Base-by-base conservation (phyloP, 345 rosid species). In the Populus pruinosa region DNA sequence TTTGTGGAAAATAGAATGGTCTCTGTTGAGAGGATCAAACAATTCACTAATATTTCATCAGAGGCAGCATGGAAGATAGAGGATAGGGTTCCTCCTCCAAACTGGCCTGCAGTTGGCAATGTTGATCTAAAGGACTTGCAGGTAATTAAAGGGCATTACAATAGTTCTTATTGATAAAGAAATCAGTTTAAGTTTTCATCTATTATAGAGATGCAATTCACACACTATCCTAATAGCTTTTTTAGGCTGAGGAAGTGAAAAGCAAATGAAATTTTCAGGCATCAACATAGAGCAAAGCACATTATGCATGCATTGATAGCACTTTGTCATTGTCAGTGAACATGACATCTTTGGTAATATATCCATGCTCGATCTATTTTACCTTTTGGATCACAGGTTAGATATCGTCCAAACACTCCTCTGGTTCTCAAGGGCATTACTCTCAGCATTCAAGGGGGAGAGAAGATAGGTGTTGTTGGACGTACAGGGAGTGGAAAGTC, bases 401-500 rank as follows among this genome's bases (percentile, higher is more conserved):
- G 93, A 55, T 96, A 96, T 79, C 91, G 98, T 2, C 94, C 96
- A 9, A 91, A 83, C 86, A 93, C 96, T 35, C 98, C 98, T 68
- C 82, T 96, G 49, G 96, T 96, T 72, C 90, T 96, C 78, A 92
- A 88, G 79, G 99, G 99, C 71, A 86, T 96, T 36, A 89, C 81
- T 76, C 84, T 93, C 39, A 86, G 89, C 86, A 91, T 96, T 80
- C 75, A 78, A 2, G 98, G 97, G 20, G 99, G 98, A 38, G 96
- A 96, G 72, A 93, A 96, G 86, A 85, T 96, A 12, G 99, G 97
- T 43, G 85, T 93, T 23, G 99, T 93, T 49, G 99, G 99, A 35
- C 91, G 97, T 43, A 96, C 99, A 1, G 99, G 98, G 71, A 90
- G 99, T 67, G 99, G 99, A 79, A 93, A 96, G 78, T 92, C 99